Evolutionary conservation across 306 rosid genomes (phyloP).

Genomic region (Vachellia collinsii): DNA sequence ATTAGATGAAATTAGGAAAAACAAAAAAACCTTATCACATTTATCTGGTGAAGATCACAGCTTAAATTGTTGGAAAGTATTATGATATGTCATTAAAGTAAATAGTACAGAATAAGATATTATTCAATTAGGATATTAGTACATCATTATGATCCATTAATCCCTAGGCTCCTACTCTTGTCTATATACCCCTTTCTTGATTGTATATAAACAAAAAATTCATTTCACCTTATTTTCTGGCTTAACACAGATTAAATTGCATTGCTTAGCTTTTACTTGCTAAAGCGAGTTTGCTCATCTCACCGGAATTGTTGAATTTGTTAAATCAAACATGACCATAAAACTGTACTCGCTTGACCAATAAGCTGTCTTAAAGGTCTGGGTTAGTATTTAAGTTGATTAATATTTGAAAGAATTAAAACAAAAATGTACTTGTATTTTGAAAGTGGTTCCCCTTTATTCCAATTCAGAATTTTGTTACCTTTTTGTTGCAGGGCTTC

Average conservation of each 20-base stretch:
- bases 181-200: no score
- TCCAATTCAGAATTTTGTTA: background rate
- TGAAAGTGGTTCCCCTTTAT: background rate
- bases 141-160: no score
- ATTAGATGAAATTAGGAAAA: no score
- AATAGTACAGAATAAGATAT: no score
- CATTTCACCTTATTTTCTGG: no score
- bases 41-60: no score
- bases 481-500: conserved; percentile 70
- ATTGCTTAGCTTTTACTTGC: background rate
- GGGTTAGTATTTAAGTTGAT: background rate
- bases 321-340: conserved; percentile 7
- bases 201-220: no score
- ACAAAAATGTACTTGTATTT: background rate
- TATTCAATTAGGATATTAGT: no score
- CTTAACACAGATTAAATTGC: no score
- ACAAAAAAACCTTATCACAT: background rate
- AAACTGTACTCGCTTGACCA: background rate
- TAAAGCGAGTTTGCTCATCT: background rate
- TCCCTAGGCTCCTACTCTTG: no score
- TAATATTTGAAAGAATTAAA: background rate
- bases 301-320: background rate
- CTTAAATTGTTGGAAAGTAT: no score
- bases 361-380: background rate
- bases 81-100: no score